A percentile compares a stretch with the other conserved stretches of the same genome.
Conservation (phyloP, 331 rosid genomes). For the Prunus yedoensis region DNA sequence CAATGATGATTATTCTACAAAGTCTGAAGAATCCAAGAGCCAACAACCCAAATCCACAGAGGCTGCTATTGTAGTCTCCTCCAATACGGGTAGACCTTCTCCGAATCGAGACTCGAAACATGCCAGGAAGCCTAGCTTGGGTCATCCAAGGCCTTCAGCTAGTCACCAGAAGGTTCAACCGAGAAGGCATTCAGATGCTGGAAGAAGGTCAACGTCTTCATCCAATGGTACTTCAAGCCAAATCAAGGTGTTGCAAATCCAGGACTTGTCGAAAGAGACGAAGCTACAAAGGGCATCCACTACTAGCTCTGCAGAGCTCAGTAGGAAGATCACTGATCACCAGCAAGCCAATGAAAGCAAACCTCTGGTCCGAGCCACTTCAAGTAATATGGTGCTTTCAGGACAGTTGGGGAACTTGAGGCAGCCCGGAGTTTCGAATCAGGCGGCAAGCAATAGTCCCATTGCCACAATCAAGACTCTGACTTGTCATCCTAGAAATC, state of each 20-base stretch:
- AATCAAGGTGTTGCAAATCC: constrained; percentile 32
- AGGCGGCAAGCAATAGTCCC: constrained; percentile 43
- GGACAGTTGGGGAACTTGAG: constrained; percentile 47
- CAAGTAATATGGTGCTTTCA: constrained; percentile 1
- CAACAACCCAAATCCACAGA: constrained; percentile 17
- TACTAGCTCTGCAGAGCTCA: constrained; percentile 37
- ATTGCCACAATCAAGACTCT: constrained; percentile 32
- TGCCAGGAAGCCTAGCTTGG: constrained; percentile 32
- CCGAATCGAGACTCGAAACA: constrained; percentile 34
- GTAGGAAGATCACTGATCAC: constrained; percentile 38
- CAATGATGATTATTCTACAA: constrained; percentile 27
- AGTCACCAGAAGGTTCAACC: constrained; percentile 29
- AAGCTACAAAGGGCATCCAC: constrained; percentile 31
- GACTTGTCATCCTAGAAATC: constrained; percentile 24
- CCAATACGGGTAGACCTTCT: constrained; percentile 11
- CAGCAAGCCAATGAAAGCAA: constrained; percentile 41
- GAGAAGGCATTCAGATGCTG: constrained; percentile 53
- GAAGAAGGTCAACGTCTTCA: constrained; percentile 71
- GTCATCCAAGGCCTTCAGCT: constrained; percentile 33
- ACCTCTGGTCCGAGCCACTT: constrained; percentile 37
- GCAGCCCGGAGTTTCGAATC: constrained; percentile 41
- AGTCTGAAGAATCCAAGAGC: constrained; percentile 24
- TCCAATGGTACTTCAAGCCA: constrained; percentile 37
- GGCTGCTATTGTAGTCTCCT: constrained; percentile 10
- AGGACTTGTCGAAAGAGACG: constrained; percentile 25